Evolutionary conservation across 2,329 filamentous ascomycete species (phyloP).

Genomic region (Coleophoma cylindrospora): DNA sequence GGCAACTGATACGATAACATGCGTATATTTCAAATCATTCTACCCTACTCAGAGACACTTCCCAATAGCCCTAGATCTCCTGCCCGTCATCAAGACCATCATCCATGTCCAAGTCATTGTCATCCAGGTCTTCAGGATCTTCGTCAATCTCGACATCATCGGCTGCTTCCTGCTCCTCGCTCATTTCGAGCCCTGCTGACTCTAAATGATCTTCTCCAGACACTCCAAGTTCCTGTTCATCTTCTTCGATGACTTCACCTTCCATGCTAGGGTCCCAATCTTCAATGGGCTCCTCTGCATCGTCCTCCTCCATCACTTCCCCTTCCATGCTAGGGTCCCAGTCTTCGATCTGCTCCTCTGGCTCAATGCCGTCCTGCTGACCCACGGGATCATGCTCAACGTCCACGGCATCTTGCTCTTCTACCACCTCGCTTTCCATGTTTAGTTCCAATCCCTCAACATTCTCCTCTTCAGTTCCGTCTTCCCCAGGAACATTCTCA

Average conservation of each 20-base stretch:
- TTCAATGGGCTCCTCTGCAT: slow-evolving; percentile 5
- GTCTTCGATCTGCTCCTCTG: background rate
- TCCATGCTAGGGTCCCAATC: background rate
- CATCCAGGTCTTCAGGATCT: background rate
- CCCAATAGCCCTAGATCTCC: background rate
- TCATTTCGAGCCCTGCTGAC: background rate
- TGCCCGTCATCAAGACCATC: slow-evolving; percentile 3
- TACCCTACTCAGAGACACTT: too few relatives aligned
- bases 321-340: background rate
- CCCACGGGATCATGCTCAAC: too few relatives aligned
- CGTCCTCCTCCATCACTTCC: slow-evolving; percentile 2
- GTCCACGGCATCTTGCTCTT: background rate
- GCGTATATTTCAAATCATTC: too few relatives aligned
- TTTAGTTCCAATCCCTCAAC: background rate
- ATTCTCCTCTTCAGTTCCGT: background rate
- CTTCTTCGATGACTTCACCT: slow-evolving; percentile 3
- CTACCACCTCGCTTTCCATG: background rate
- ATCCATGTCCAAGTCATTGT: slow-evolving; percentile 4
- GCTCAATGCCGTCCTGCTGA: too few relatives aligned
- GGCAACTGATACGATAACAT: too few relatives aligned
- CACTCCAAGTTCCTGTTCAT: background rate
- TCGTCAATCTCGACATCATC: background rate
- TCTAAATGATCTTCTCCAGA: background rate
- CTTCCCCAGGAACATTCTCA: background rate
- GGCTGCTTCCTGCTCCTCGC: background rate